Evolutionary conservation across 805 yeast genomes (phyloP), one percentile per base, ranked within the genome.

Genomic region (Yamadazyma sp.): DNA sequence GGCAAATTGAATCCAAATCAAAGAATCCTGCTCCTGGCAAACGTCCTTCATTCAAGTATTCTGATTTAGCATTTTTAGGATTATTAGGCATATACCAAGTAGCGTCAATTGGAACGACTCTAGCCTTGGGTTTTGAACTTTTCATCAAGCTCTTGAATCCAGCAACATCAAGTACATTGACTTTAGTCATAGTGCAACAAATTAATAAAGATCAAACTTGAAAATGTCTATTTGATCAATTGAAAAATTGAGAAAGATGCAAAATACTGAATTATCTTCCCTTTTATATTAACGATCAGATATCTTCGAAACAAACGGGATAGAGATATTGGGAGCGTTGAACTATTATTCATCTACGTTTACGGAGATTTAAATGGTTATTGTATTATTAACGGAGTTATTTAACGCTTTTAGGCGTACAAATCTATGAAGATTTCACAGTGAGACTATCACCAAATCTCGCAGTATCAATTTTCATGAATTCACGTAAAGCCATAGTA

Each of bases 401-500:
- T n/a, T 10, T 14, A 17, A 17, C 14, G 31, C 30, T 33, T 33
- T 33, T 10, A 10, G n/a, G n/a, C n/a, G n/a, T n/a, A n/a, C n/a
- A n/a, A n/a, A n/a, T n/a, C n/a, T n/a, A n/a, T n/a, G n/a, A n/a
- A n/a, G n/a, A n/a, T n/a, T 8, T 31, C 9, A 44, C 48, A 31
- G 44, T 40, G 18, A 44, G 32, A 37, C 22, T 39, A n/a, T 44
- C 48, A 33, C 62, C 45, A 27, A 56, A 48, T 31, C 66, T 48
- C 18, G 80, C 69, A 3, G 89, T 82, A 45, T 82, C 91, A 21
- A 77, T 73, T 55, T 80, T 83, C 85, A 89, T 79, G 33, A 86
- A 76, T 57, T 93, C 98, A 54, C 98, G 76, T 33, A 93, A 62
- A 1, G 96, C 95, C 98, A 93, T 94, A 0, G 99, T 93, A 1